Percentiles rank a stretch among this genome's conserved stretches.
Conservation (phyloP, 2,329 filamentous ascomycete species). For the Fusarium musae region DNA sequence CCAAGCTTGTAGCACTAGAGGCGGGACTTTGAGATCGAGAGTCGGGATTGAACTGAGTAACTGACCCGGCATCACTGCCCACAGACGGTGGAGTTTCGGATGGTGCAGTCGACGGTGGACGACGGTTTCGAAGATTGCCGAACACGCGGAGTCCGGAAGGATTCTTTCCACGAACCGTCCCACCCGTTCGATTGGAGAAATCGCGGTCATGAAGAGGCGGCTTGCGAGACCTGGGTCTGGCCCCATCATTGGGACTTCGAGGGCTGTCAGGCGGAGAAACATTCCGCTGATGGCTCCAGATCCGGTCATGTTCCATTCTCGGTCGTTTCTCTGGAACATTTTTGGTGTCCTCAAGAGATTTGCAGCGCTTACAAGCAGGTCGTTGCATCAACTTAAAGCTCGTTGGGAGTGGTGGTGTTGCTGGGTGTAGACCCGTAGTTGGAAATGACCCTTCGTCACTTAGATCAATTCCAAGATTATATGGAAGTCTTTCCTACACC, state of each 20-base stretch:
- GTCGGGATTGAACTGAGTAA: rapidly evolving
- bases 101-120: not conserved
- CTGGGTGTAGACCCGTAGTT: rapidly evolving
- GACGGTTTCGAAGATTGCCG: not conserved
- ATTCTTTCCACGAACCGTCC: not conserved
- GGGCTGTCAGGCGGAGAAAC: too few relatives aligned
- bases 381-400: not conserved
- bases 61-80: not conserved
- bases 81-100: not conserved
- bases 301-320: not conserved
- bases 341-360: not conserved
- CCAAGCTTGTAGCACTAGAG: not conserved
- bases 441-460: rapidly evolving
- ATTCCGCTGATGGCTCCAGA: too few relatives aligned
- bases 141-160: rapidly evolving
- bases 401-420: rapidly evolving
- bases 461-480: not conserved
- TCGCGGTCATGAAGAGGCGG: not conserved
- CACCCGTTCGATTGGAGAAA: rapidly evolving
- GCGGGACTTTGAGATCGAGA: not conserved
- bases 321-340: not conserved
- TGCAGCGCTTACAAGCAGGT: too few relatives aligned
- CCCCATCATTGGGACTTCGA: too few relatives aligned
- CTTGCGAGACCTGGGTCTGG: too few relatives aligned
- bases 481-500: too few relatives aligned